phyloP scores from a whole-genome alignment of 768 basidiomycete species.

The Termitomyces sp. region DNA sequence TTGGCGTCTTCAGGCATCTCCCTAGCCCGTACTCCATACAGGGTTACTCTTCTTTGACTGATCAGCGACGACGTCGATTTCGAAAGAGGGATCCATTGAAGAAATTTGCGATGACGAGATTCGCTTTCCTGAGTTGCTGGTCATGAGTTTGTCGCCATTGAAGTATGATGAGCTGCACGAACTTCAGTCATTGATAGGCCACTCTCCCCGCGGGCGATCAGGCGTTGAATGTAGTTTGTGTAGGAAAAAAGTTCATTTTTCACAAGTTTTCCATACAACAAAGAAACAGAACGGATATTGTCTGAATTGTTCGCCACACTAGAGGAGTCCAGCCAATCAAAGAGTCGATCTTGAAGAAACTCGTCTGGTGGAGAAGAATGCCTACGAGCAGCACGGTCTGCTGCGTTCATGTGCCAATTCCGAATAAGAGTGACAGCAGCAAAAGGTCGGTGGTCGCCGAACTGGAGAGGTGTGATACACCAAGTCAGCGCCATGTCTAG shows the following conservation, averaged over 20 bases:
- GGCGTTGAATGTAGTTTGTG: constrained; percentile 65
- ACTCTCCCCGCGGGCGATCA: constrained; percentile 73
- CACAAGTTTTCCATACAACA: constrained; percentile 68
- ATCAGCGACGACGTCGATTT: constrained; percentile 52
- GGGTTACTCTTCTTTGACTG: constrained; percentile 61
- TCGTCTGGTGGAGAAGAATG: constrained; percentile 55
- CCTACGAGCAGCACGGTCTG: constrained; percentile 57
- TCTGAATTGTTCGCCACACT: constrained; percentile 50
- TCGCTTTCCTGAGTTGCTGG: constrained; percentile 25
- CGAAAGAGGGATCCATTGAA: constrained; percentile 69
- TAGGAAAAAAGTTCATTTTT: constrained; percentile 71
- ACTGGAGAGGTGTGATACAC: constrained; percentile 76
- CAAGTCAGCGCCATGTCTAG: constrained; percentile 73
- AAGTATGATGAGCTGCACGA: constrained; percentile 11
- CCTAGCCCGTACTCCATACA: constrained; percentile 65
- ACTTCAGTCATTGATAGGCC: constrained; percentile 55
- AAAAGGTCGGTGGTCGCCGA: constrained; percentile 75
- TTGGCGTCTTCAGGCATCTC: constrained; percentile 66
- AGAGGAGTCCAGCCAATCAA: constrained; percentile 75
- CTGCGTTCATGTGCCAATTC: constrained; percentile 54
- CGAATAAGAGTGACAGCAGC: constrained; percentile 66
- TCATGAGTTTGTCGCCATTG: constrained; percentile 8
- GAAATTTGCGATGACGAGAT: constrained; percentile 65
- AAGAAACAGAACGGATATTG: constrained; percentile 55
- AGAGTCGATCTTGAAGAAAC: constrained; percentile 69